Conservation (phyloP, 2,329 filamentous ascomycete genomes). For the Trichoderma sp. region DNA sequence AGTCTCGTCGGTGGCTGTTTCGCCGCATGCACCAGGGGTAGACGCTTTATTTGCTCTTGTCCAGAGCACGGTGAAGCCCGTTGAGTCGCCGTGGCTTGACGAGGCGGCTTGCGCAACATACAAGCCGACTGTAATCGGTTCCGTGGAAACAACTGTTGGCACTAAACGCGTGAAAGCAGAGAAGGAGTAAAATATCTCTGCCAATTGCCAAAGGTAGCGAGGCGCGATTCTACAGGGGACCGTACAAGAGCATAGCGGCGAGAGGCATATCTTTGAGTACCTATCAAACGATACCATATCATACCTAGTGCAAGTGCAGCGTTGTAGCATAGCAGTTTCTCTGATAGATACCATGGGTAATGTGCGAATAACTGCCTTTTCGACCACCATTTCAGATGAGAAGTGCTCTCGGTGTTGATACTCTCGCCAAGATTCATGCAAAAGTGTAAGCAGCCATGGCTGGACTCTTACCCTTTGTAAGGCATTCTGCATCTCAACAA, state of each 20-base stretch:
- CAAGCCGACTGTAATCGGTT: constrained; percentile 41
- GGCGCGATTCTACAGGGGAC: background rate
- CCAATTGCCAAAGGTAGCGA: background rate
- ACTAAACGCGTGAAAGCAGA: constrained; percentile 35
- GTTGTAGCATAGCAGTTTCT: background rate
- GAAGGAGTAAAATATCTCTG: background rate
- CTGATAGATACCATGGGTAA: no score
- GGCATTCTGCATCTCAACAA: no score
- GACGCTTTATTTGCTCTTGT: constrained; percentile 61
- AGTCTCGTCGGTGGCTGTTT: constrained; percentile 65
- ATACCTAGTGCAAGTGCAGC: background rate
- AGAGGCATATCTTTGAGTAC: background rate
- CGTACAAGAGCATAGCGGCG: background rate
- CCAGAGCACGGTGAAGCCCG: constrained; percentile 51
- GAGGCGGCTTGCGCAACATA: constrained; percentile 35
- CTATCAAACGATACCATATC: no score
- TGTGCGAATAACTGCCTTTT: no score
- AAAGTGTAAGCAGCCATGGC: no score
- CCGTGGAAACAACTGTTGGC: constrained; percentile 43
- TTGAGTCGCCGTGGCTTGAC: constrained; percentile 58
- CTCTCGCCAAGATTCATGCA: no score
- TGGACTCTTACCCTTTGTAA: no score
- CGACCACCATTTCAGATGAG: no score
- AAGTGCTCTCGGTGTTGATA: no score
- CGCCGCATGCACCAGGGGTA: constrained; percentile 58